Evolutionary conservation across 192 early-diverging fungal genomes (phyloP).

Genomic region (Coemansia sp.): DNA sequence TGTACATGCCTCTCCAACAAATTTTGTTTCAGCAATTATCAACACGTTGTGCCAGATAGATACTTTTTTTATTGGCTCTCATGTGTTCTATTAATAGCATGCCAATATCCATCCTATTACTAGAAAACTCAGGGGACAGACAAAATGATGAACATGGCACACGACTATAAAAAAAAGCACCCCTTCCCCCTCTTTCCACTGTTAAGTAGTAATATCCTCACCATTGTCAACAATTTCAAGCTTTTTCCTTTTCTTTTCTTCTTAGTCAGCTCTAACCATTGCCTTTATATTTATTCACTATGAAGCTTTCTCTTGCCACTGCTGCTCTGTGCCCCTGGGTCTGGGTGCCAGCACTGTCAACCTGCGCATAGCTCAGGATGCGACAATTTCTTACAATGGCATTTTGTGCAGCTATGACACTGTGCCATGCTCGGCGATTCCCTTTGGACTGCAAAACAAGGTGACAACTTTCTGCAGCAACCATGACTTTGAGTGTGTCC

Average conservation of each 20-base stretch:
- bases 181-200: background rate
- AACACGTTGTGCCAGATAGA: background rate
- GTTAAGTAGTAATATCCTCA: background rate
- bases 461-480: conserved; percentile 42
- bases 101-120: background rate
- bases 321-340: conserved; percentile 7
- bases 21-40: background rate
- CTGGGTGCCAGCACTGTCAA: conserved; percentile 11
- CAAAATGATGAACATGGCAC: background rate
- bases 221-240: too few species aligned
- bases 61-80: background rate
- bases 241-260: too few species aligned
- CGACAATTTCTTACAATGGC: conserved; percentile 35
- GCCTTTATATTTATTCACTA: background rate
- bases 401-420: conserved; percentile 38
- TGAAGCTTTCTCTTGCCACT: conserved; percentile 3
- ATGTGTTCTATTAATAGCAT: background rate
- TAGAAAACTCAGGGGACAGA: background rate
- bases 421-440: conserved; percentile 30
- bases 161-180: background rate
- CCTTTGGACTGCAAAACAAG: conserved; percentile 22
- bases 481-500: conserved; percentile 46
- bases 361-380: conserved; percentile 26
- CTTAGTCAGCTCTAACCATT: background rate
- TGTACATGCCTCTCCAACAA: too few species aligned